phyloP scores from a whole-genome alignment of 2,329 filamentous ascomycete genomes.

The Tolypocladium sp. region DNA sequence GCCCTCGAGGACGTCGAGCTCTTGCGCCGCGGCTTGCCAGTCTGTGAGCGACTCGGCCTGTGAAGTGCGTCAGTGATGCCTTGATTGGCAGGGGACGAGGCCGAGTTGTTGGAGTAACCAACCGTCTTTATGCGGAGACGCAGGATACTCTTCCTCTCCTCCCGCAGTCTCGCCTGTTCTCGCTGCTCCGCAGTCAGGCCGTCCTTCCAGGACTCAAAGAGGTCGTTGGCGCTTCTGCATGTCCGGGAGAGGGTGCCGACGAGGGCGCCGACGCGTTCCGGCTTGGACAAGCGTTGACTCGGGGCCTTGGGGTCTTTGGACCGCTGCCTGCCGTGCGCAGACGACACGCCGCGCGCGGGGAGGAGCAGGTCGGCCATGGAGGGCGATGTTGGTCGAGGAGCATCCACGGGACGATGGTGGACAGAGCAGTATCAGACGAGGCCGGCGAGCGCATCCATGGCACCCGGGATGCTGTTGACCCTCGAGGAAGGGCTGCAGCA shows the following conservation, averaged over 20 bases:
- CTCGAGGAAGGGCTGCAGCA: not conserved
- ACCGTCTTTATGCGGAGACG: slow-evolving; percentile 52
- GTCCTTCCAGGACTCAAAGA: slow-evolving; percentile 40
- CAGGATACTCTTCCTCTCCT: slow-evolving; percentile 54
- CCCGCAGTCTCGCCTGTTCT: slow-evolving; percentile 33
- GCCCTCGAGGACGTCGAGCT: slow-evolving; percentile 71
- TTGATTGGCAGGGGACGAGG: too few species aligned
- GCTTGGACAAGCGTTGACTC: not conserved
- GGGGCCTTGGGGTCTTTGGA: slow-evolving; percentile 9
- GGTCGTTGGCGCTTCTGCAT: slow-evolving; percentile 28
- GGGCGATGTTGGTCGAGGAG: not conserved
- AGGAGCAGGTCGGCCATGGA: slow-evolving; percentile 19
- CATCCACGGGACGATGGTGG: not conserved
- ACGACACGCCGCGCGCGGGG: slow-evolving; percentile 11
- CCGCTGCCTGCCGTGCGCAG: slow-evolving; percentile 11
- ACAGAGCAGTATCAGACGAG: not conserved
- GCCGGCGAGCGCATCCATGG: not conserved
- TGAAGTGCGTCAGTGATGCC: not conserved
- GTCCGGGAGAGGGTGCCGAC: slow-evolving; percentile 19
- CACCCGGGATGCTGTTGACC: not conserved
- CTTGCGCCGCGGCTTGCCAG: slow-evolving; percentile 67
- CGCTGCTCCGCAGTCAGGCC: slow-evolving; percentile 43
- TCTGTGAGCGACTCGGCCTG: slow-evolving; percentile 60
- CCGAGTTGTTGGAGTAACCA: too few species aligned
- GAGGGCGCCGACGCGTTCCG: slow-evolving; percentile 4